These are phyloP conservation scores for Solanum paucissectum DNA, from an alignment of 257 asterid genomes.

Conservation along the genomic window DNA sequence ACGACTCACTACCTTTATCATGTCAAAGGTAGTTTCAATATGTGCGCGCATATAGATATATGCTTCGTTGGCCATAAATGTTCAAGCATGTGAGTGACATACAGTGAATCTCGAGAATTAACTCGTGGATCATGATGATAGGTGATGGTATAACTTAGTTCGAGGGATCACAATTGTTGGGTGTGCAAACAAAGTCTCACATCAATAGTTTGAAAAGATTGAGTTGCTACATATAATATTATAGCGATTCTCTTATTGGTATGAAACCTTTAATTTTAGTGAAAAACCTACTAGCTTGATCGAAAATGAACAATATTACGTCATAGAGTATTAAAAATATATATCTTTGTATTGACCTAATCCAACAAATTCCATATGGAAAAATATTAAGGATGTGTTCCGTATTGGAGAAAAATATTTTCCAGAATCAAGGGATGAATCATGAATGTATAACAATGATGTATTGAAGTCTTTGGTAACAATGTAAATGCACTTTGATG, in stretches of 20 bases:
- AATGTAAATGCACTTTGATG: background rate
- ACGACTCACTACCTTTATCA: background rate
- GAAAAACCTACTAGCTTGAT: fast-evolving
- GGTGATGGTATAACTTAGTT: background rate
- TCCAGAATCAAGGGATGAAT: background rate
- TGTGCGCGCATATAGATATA: background rate
- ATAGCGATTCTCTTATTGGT: background rate
- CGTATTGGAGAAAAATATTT: background rate
- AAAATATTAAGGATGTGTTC: background rate
- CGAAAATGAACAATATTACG: background rate
- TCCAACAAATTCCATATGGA: background rate
- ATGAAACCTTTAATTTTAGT: background rate
- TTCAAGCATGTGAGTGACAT: background rate
- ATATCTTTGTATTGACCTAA: background rate
- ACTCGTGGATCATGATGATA: background rate
- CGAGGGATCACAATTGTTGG: background rate
- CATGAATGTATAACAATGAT: background rate
- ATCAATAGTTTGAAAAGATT: background rate
- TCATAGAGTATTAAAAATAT: background rate
- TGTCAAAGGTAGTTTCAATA: background rate
- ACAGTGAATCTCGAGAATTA: background rate
- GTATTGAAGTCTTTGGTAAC: too few relatives aligned
- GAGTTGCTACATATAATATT: background rate
- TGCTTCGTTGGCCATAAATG: background rate
- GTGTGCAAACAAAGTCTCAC: background rate